Percentiles rank a stretch among this genome's conserved stretches.
Conservation (phyloP, 257 asterid species). For the Paulownia fortunei region DNA sequence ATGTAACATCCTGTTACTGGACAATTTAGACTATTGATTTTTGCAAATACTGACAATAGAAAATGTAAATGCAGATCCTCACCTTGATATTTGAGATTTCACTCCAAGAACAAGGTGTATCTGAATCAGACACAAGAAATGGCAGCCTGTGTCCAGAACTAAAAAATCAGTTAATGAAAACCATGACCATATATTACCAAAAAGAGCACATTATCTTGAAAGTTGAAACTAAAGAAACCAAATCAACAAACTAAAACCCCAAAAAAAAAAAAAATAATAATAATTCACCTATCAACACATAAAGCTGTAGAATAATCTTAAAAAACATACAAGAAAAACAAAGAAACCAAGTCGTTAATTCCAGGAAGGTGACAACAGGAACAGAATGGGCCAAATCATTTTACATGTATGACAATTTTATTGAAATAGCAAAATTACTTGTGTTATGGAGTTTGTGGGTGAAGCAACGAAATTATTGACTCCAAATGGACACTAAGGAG, state of each 20-base stretch:
- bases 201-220: background rate
- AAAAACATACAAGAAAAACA: background rate
- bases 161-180: background rate
- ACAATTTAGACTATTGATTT: no score
- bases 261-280: no score
- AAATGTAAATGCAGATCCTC: conserved; percentile 31
- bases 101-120: conserved; percentile 98
- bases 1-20: conserved; percentile 26
- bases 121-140: conserved; percentile 50
- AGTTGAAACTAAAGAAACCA: background rate
- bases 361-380: background rate
- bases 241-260: no score
- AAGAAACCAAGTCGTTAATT: background rate
- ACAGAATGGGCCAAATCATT: background rate
- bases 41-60: conserved; percentile 19
- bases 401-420: background rate
- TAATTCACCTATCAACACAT: no score
- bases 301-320: no score
- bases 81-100: conserved; percentile 98
- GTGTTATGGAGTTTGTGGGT: background rate
- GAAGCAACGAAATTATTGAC: background rate
- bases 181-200: background rate
- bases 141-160: conserved; percentile 36
- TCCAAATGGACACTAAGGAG: background rate
- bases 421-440: background rate